Conservation (phyloP, 192 early-diverging fungal genomes). For the Linderina pennispora region DNA sequence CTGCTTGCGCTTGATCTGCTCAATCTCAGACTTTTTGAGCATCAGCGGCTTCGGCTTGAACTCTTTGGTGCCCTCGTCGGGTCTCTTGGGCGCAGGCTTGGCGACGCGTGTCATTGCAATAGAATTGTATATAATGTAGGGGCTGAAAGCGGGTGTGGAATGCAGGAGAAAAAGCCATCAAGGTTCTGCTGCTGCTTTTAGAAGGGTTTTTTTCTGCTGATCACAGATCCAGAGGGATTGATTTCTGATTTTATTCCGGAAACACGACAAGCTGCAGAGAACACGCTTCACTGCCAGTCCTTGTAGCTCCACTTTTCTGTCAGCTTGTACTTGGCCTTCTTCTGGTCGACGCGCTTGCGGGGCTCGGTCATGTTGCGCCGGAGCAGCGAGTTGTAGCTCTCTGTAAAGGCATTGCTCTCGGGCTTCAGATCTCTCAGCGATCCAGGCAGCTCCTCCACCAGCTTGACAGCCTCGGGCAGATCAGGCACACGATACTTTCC, state of each 20-base stretch:
- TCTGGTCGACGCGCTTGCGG: background rate
- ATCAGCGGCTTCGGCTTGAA: constrained; percentile 47
- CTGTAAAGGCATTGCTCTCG: constrained; percentile 28
- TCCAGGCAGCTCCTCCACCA: constrained; percentile 30
- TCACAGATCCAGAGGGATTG: too few relatives aligned
- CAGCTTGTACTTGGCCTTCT: constrained; percentile 9
- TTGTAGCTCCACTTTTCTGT: constrained; percentile 46
- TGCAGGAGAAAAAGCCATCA: too few relatives aligned
- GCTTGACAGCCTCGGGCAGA: constrained; percentile 32
- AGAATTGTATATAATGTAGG: too few relatives aligned
- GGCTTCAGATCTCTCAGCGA: constrained; percentile 40
- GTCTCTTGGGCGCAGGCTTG: constrained; percentile 50
- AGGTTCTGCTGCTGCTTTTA: too few relatives aligned
- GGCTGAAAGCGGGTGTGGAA: too few relatives aligned
- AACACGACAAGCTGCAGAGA: too few relatives aligned
- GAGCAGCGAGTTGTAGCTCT: constrained; percentile 32
- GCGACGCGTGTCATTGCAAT: constrained; percentile 53
- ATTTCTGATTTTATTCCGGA: too few relatives aligned
- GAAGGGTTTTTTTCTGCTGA: too few relatives aligned
- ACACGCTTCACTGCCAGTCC: constrained; percentile 38
- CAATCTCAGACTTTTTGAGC: constrained; percentile 44
- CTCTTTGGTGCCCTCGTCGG: constrained; percentile 41
- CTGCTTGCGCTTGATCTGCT: constrained; percentile 8
- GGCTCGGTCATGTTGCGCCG: constrained; percentile 43
- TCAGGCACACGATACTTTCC: constrained; percentile 27